These are phyloP conservation scores for Gnaphalium uliginosum DNA, from an alignment of 129 eudicot genomes.

Conservation along the genomic window DNA sequence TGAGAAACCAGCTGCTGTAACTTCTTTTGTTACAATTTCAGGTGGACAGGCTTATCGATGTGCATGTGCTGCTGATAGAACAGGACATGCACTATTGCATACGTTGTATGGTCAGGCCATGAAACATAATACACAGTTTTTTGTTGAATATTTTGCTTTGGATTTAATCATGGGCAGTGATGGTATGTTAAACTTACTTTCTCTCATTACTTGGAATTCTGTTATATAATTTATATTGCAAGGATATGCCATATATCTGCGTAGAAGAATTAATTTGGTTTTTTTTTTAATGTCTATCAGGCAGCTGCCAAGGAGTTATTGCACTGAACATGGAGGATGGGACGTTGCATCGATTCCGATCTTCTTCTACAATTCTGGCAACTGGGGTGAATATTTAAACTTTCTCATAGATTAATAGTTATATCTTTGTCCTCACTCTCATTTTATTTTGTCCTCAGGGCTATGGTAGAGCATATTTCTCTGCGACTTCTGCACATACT, in stretches of 20 bases:
- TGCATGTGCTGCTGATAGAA: slow-evolving; percentile 99
- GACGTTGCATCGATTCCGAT: slow-evolving; percentile 83
- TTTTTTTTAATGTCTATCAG: slow-evolving; percentile 34
- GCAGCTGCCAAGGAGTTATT: slow-evolving; percentile 97
- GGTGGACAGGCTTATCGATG: slow-evolving; percentile 99
- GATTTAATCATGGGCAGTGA: slow-evolving; percentile 94
- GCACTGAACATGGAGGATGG: slow-evolving; percentile 99
- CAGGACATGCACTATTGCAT: slow-evolving; percentile 99
- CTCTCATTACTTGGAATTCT: not conserved
- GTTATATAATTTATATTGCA: not conserved
- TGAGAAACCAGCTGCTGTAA: slow-evolving; percentile 15
- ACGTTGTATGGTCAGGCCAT: slow-evolving; percentile 98
- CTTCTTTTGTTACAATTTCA: slow-evolving; percentile 27
- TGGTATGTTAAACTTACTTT: slow-evolving; percentile 46
- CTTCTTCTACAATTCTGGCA: slow-evolving; percentile 89
- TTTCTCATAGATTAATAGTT: not conserved
- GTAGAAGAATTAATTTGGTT: not conserved
- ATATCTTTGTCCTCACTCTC: slow-evolving; percentile 16
- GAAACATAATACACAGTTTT: slow-evolving; percentile 97
- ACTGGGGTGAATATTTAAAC: slow-evolving; percentile 67
- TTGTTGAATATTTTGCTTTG: slow-evolving; percentile 96
- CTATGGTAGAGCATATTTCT: slow-evolving; percentile 90
- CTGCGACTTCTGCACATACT: slow-evolving; percentile 99
- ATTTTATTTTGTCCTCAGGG: slow-evolving; percentile 46
- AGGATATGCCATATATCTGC: not conserved